Evolutionary conservation across 208 protist species (phyloP), one percentile per base, ranked within the genome.

Genomic region (Leishmania major): DNA sequence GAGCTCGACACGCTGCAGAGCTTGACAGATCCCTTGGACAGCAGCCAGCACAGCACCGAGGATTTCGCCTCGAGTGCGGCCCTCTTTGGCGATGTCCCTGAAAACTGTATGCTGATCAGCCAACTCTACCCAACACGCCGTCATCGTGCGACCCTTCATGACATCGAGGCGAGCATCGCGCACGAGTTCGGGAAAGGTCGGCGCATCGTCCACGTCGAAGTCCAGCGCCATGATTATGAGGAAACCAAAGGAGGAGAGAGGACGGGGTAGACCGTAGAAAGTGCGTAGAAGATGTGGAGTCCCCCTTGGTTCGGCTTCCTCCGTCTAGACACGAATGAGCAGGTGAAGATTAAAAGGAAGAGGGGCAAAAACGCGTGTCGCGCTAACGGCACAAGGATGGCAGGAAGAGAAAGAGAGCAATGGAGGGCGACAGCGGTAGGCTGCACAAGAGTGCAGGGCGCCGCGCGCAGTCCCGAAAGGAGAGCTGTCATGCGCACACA

Each of bases 41-140:
- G 92, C 90, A 17, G 87, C 81, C 15, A 95, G 74, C 17, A 92
- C 85, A 28, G 79, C 57, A 4, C 86, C 88, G 40, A 93, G 55
- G 35, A 62, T 59, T 31, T 87, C 70, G 10, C 88, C 93, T 31
- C 90, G 89, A 64, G 62, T 69, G 31, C 80, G 84, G 0, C 90
- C 91, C 53, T 95, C 90, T 60, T 79, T 79, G 0, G 88, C 84
- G 37, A 95, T 87, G 77, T 95, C 93, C 37, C 87, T 89, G 77
- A 96, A 91, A 49, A 94, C 90, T 11, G 84, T 78, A 70, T 96
- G 84, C 62, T 81, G 81, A 37, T 90, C 83, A 17, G 87, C 83
- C 45, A 94, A 47, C 51, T 87, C 72, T 10, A 67, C 22, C 90
- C 91, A 94, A 59, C 87, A 87, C 45, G 75, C 69, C 15, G 53